Conservation (phyloP, 129 eudicot species). For the Flaveria robusta region DNA sequence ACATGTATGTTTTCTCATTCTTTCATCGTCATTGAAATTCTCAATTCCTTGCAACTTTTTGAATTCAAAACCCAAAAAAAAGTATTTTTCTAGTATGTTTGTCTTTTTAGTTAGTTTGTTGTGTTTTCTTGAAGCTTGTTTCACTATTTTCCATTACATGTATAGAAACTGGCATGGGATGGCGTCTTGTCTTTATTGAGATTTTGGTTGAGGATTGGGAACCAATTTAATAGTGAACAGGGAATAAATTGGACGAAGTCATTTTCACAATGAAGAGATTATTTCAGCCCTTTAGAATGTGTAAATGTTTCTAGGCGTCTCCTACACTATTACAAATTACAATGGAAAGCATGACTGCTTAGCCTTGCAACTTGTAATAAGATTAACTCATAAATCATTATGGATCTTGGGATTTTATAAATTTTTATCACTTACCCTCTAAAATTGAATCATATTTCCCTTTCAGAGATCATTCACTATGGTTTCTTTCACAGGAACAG, state of each 20-base stretch:
- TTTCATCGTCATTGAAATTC: neutral
- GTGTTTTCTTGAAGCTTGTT: neutral
- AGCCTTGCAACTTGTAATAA: constrained; percentile 8
- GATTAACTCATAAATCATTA: constrained; percentile 1
- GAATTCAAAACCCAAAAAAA: neutral
- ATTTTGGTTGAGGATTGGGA: neutral
- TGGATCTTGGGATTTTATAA: constrained; percentile 7
- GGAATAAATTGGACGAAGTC: neutral
- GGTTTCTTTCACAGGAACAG: constrained; percentile 26
- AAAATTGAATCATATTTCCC: constrained; percentile 3
- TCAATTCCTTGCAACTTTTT: neutral
- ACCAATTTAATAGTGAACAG: neutral
- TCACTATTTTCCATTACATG: neutral
- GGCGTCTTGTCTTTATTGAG: neutral
- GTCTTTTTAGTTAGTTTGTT: neutral
- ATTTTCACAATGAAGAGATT: neutral
- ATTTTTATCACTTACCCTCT: neutral
- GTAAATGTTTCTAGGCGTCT: neutral
- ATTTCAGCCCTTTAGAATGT: neutral
- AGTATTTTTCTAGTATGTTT: neutral
- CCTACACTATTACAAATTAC: neutral
- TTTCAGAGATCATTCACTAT: constrained; percentile 8
- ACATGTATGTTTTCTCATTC: constrained; percentile 19
- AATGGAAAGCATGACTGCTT: neutral
- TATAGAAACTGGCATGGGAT: neutral